Conservation (phyloP, 2,329 filamentous ascomycete genomes). For the Sclerotinia nivalis region DNA sequence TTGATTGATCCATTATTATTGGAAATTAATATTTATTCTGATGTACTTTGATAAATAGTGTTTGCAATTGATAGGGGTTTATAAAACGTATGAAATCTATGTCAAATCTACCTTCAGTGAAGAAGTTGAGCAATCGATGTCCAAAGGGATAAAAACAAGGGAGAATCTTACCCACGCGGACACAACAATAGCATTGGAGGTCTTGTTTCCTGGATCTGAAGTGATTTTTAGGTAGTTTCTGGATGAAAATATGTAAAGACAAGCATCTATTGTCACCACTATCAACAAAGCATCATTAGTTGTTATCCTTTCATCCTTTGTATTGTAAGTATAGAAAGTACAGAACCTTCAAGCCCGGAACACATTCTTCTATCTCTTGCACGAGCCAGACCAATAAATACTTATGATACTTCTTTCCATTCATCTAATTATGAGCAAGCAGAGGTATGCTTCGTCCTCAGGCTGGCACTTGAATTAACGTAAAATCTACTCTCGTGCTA, state of each 20-base stretch:
- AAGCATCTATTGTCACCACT: neutral
- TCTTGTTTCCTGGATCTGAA: neutral
- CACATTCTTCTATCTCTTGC: neutral
- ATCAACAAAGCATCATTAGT: neutral
- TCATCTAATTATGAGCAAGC: neutral
- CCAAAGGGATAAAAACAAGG: neutral
- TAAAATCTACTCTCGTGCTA: neutral
- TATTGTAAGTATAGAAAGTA: no score
- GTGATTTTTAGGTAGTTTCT: neutral
- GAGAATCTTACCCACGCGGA: neutral
- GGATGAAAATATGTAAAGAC: no score
- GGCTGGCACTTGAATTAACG: neutral
- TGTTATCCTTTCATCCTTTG: neutral
- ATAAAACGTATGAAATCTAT: neutral
- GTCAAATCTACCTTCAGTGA: no score
- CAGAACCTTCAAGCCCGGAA: neutral
- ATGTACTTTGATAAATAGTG: no score
- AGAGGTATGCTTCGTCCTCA: neutral
- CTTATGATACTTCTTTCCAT: neutral
- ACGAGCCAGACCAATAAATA: accelerated
- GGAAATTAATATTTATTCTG: neutral
- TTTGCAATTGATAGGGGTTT: neutral
- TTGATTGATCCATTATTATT: neutral
- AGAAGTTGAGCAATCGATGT: neutral
- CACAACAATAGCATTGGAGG: neutral